Evolutionary conservation across 208 protist species (phyloP).

Genomic region (Trypanosoma theileri): DNA sequence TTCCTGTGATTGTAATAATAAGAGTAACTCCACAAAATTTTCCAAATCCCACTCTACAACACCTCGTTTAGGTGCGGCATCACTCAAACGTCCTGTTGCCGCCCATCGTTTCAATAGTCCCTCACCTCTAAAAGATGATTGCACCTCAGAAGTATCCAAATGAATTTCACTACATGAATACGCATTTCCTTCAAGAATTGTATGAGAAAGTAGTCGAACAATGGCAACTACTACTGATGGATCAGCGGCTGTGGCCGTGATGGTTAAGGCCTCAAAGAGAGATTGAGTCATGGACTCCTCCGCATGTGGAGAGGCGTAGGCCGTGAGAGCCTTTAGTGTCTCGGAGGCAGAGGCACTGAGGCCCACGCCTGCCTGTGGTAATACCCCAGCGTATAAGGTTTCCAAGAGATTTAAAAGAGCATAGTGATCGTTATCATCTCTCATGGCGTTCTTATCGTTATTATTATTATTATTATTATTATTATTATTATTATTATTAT

Average conservation of each 20-base stretch:
- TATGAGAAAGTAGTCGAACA: slow-evolving; percentile 34
- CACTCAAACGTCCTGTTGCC: slow-evolving; percentile 17
- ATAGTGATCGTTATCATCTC: not conserved
- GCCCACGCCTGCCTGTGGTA: slow-evolving; percentile 7
- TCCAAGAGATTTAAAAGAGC: slow-evolving; percentile 31
- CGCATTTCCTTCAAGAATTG: slow-evolving; percentile 19
- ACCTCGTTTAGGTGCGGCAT: not conserved
- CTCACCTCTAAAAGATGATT: not conserved
- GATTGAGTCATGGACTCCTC: slow-evolving; percentile 37
- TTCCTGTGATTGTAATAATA: slow-evolving; percentile 28
- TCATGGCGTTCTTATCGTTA: too few relatives aligned
- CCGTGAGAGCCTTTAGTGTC: slow-evolving; percentile 31
- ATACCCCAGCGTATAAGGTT: slow-evolving; percentile 29
- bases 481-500: slow-evolving; percentile 2
- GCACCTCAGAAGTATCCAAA: not conserved
- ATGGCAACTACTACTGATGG: slow-evolving; percentile 33
- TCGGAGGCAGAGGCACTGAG: slow-evolving; percentile 28
- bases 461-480: not conserved
- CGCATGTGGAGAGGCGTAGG: slow-evolving; percentile 26
- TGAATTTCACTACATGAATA: not conserved
- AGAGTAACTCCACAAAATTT: slow-evolving; percentile 39
- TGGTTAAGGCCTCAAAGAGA: slow-evolving; percentile 29
- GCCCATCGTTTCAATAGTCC: slow-evolving; percentile 18
- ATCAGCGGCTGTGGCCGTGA: slow-evolving; percentile 36
- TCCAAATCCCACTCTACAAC: slow-evolving; percentile 32